phyloP scores from a whole-genome alignment of 495 filamentous ascomycete genomes.

The Podospora fimiseda region DNA sequence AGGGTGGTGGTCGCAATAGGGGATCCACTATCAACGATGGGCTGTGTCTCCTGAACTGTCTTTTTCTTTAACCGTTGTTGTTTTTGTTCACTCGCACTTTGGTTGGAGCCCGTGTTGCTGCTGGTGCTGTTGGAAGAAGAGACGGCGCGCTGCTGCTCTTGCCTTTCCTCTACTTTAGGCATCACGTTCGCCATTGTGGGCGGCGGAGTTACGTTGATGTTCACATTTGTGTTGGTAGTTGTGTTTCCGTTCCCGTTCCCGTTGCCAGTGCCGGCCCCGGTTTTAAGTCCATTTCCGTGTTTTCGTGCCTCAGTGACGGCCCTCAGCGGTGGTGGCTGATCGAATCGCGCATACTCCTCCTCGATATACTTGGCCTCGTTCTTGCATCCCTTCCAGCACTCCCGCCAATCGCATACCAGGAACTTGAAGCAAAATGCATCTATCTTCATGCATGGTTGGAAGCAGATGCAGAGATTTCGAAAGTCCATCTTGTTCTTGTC shows the following conservation, averaged over 20 bases:
- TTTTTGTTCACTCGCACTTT: constrained; percentile 20
- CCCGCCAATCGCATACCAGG: constrained; percentile 82
- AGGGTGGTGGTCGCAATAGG: constrained; percentile 37
- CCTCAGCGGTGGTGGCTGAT: constrained; percentile 40
- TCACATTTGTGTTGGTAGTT: neutral
- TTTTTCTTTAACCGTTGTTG: constrained; percentile 35
- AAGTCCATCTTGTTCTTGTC: constrained; percentile 95
- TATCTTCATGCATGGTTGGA: constrained; percentile 90
- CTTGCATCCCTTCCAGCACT: constrained; percentile 92
- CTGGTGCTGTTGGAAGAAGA: constrained; percentile 63
- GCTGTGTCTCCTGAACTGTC: constrained; percentile 22
- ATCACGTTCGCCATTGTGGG: neutral
- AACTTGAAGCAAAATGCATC: constrained; percentile 88
- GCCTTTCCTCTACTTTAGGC: neutral
- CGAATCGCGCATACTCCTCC: constrained; percentile 61
- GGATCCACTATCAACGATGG: constrained; percentile 29
- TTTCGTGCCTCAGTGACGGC: constrained; percentile 11
- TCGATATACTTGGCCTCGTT: constrained; percentile 76
- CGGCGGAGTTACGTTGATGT: neutral
- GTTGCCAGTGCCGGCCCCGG: constrained; percentile 2
- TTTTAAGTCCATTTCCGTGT: neutral
- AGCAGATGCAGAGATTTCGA: constrained; percentile 85
- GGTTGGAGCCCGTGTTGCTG: constrained; percentile 18
- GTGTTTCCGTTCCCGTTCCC: constrained; percentile 6
- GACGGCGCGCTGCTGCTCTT: constrained; percentile 34